Base-by-base conservation (phyloP, 2,329 filamentous ascomycete species). In the Fusarium sp. region DNA sequence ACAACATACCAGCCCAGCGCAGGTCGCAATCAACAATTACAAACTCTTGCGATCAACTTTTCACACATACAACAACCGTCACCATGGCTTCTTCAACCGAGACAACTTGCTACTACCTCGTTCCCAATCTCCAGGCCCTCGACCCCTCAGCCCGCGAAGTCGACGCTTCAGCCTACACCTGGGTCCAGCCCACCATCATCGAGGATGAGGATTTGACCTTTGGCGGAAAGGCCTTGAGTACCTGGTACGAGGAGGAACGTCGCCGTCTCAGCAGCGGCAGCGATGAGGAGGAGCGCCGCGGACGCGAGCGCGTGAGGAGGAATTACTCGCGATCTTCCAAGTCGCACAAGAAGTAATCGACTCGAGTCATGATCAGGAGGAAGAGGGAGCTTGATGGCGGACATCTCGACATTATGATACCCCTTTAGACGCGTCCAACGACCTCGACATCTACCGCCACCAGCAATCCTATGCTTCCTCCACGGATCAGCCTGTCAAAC, bases 151-250 rank as follows among this genome's bases (percentile, higher is more conserved):
- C 81, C 11, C 70, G 76, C 52, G 81, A 84, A 72, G 76, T 83
- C 69, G 83, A 84, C 65, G 72, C 77, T 68, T 68, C 74, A 64
- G 77, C 81, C 48, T 80, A 82, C 68, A 71, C 81, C 54, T 90
- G 88, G 88, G 85, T 88, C 72, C 84, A 87, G 64, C 85, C 87
- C 37, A 90, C 87, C 58, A 83, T 88, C 69, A 91, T 91, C 76
- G 88, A 91, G 65, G 89, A 91, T 77, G 88, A 90, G 66, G 89
- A 91, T 73, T 83, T 91, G 41, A 90, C 86, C 80, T 91, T 91
- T 75, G 88, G 88, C 65, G 89, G 89, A 76, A 91, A 91, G 85
- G 85, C 88, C 43, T 80, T 91, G 48, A 88, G 88, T 79, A 82
- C 86, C 18, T 90, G 88, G 88, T 89, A 91, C 79, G 89, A 91